A percentile compares a stretch with the other conserved stretches of the same genome.
phyloP scores from a whole-genome alignment of 371 early-diverging fungal genomes.

The Sporodiniella umbellata region DNA sequence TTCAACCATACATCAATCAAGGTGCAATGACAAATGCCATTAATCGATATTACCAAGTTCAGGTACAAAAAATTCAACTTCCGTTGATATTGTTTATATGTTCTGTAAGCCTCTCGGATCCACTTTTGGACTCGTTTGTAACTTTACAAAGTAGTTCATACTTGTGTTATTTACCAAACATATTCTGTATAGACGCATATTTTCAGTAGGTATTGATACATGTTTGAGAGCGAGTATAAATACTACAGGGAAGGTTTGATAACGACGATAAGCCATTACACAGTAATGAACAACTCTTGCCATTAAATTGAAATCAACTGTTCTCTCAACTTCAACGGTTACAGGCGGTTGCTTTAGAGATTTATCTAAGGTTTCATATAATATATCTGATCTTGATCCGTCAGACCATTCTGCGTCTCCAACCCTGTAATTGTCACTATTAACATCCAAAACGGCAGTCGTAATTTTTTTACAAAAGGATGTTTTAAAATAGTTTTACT shows the following conservation, averaged over 20 bases:
- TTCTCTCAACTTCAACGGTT: conserved; percentile 13
- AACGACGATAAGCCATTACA: conserved; percentile 12
- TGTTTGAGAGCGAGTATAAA: too few species aligned
- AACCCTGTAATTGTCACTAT: conserved; percentile 16
- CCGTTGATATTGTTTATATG: too few species aligned
- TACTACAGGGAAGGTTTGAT: conserved; percentile 7
- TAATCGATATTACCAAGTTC: conserved; percentile 9
- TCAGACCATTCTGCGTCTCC: conserved; percentile 14
- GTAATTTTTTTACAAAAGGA: conserved; percentile 13
- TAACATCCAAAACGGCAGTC: conserved; percentile 5
- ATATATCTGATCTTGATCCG: conserved; percentile 6
- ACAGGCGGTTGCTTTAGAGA: conserved; percentile 15
- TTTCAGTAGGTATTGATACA: too few species aligned
- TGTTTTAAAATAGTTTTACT: conserved; percentile 17
- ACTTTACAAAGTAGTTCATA: too few species aligned
- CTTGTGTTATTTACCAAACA: too few species aligned
- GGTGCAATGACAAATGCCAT: conserved; percentile 10
- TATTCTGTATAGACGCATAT: too few species aligned
- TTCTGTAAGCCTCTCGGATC: too few species aligned
- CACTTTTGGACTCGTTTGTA: too few species aligned
- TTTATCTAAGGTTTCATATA: conserved; percentile 11
- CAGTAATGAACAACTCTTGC: conserved; percentile 14
- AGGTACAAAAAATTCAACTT: too few species aligned
- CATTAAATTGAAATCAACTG: conserved; percentile 14
- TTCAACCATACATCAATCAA: conserved; percentile 6